Evolutionary conservation across 2,329 filamentous ascomycete species (phyloP).

Genomic region (Pezicula carpinea): DNA sequence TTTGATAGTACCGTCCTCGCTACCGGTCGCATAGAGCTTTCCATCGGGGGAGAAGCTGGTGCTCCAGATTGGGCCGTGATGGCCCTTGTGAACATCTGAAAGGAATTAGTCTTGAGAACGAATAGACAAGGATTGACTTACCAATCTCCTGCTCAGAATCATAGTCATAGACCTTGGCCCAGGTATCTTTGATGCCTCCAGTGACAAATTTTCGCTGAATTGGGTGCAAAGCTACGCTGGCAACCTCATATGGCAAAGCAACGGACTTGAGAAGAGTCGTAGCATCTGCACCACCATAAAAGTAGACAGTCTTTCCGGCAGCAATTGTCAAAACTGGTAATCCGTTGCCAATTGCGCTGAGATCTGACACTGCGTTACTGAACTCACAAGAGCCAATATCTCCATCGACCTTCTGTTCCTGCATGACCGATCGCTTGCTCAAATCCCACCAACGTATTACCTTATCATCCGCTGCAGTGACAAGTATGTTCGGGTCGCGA

Average conservation of each 20-base stretch:
- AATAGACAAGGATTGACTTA: constrained; percentile 32
- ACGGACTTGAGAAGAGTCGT: constrained; percentile 73
- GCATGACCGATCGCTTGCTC: constrained; percentile 67
- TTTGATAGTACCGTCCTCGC: constrained; percentile 97
- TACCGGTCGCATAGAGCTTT: constrained; percentile 92
- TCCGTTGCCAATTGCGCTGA: constrained; percentile 61
- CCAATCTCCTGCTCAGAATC: constrained; percentile 76
- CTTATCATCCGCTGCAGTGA: constrained; percentile 88
- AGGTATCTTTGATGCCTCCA: constrained; percentile 87
- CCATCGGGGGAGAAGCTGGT: constrained; percentile 92
- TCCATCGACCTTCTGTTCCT: constrained; percentile 74
- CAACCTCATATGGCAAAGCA: constrained; percentile 77
- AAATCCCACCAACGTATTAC: constrained; percentile 94
- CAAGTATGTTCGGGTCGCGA: constrained; percentile 77
- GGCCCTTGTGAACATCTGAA: constrained; percentile 86
- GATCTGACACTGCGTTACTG: constrained; percentile 58
- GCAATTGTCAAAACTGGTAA: constrained; percentile 77
- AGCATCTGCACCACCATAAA: constrained; percentile 75
- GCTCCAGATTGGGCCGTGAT: constrained; percentile 97
- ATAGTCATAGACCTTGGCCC: constrained; percentile 92
- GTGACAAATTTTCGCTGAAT: constrained; percentile 80
- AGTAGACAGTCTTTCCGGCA: constrained; percentile 90
- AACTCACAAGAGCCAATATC: constrained; percentile 91
- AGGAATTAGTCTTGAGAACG: constrained; percentile 12
- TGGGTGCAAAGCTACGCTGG: constrained; percentile 83